Conservation (phyloP, 176 grass and related monocot species). For the Luzula sylvatica region DNA sequence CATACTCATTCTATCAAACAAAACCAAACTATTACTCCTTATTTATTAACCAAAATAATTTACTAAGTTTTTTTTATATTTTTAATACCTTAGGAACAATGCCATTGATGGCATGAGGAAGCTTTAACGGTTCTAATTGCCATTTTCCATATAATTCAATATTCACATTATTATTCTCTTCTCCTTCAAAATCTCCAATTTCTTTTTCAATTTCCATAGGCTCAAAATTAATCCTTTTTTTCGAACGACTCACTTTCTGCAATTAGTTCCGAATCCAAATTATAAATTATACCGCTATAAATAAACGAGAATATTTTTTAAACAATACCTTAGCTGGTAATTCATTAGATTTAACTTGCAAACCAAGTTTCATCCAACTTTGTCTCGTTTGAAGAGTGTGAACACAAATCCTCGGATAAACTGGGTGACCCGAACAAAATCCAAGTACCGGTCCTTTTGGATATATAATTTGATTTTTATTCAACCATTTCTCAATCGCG, state of each 20-base stretch:
- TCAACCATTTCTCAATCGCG: constrained; percentile 87
- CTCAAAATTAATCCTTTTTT: constrained; percentile 40
- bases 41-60: constrained; percentile 13
- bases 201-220: constrained; percentile 29
- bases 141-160: constrained; percentile 80
- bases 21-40: constrained; percentile 24
- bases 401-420: constrained; percentile 78
- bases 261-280: constrained; percentile 11
- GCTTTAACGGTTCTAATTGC: constrained; percentile 74
- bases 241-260: constrained; percentile 60
- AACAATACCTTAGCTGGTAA: constrained; percentile 54
- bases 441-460: constrained; percentile 80
- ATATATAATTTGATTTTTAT: constrained; percentile 77
- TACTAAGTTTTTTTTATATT: not conserved
- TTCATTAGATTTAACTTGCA: constrained; percentile 80
- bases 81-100: constrained; percentile 75
- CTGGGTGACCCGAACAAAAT: constrained; percentile 70
- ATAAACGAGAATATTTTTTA: not conserved
- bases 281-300: not conserved
- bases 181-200: constrained; percentile 27
- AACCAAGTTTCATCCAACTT: constrained; percentile 65
- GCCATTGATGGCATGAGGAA: constrained; percentile 65
- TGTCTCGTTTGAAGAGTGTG: constrained; percentile 82
- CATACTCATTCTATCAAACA: constrained; percentile 66
- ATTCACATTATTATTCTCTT: constrained; percentile 35